These are phyloP conservation scores for Fraxinus cuspidata DNA, from an alignment of 257 asterid genomes.

Conservation along the genomic window DNA sequence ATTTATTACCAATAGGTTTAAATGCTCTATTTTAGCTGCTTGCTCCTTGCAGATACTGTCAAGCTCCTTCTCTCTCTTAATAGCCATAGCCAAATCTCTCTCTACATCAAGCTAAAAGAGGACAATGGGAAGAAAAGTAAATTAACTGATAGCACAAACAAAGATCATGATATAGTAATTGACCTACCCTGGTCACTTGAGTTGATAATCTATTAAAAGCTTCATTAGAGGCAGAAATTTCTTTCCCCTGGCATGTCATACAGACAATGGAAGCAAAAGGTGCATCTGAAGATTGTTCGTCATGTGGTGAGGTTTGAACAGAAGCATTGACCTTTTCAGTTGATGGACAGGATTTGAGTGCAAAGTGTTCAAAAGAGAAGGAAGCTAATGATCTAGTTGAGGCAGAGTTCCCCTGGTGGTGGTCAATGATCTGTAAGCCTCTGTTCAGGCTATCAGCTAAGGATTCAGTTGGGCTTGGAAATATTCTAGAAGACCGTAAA, in stretches of 20 bases:
- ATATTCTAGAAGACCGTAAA: conserved; percentile 69
- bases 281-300: conserved; percentile 37
- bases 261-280: conserved; percentile 52
- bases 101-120: conserved; percentile 44
- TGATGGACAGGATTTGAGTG: conserved; percentile 59
- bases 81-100: conserved; percentile 40
- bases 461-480: conserved; percentile 77
- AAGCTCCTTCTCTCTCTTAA: conserved; percentile 65
- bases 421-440: conserved; percentile 82
- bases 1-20: conserved; percentile 60
- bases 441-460: conserved; percentile 91
- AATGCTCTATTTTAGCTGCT: conserved; percentile 70
- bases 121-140: background rate
- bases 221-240: conserved; percentile 30
- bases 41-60: conserved; percentile 70
- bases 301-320: conserved; percentile 46
- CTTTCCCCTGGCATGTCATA: conserved; percentile 55
- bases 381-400: conserved; percentile 73
- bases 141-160: conserved; percentile 14
- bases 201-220: conserved; percentile 32
- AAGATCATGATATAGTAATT: conserved; percentile 9
- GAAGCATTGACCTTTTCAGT: conserved; percentile 53
- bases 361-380: conserved; percentile 87
- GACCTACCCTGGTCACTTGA: conserved; percentile 38
- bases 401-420: conserved; percentile 74